These are phyloP conservation scores for Cutaneotrichosporon mucoides DNA, from an alignment of 1,284 basidiomycete genomes.

Conservation along the genomic window DNA sequence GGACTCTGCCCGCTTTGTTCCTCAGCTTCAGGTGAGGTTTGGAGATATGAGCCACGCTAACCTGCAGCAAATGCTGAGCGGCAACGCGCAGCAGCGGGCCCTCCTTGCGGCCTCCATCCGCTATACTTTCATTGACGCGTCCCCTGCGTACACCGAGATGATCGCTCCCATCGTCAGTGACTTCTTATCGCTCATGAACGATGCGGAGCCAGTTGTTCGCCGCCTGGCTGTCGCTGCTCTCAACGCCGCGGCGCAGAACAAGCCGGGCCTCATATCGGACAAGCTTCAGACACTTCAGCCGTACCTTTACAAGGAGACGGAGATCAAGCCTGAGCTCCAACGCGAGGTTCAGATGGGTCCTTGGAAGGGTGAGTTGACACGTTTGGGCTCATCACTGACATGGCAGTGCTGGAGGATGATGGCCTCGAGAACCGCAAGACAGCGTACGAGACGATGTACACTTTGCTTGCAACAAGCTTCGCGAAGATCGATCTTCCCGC, in stretches of 20 bases:
- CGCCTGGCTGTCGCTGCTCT: constrained; percentile 79
- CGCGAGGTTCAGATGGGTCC: constrained; percentile 96
- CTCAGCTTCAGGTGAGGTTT: constrained; percentile 73
- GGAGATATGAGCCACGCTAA: neutral
- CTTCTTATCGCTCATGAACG: constrained; percentile 82
- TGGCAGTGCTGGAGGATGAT: constrained; percentile 43
- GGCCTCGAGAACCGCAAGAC: constrained; percentile 64
- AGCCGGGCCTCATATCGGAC: constrained; percentile 83
- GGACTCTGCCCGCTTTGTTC: constrained; percentile 81
- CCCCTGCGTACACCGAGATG: constrained; percentile 76
- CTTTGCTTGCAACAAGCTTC: constrained; percentile 88
- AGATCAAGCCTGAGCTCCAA: constrained; percentile 74
- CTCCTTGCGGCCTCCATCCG: constrained; percentile 91
- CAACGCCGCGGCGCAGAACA: constrained; percentile 91
- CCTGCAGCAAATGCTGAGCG: constrained; percentile 24
- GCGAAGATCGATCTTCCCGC: constrained; percentile 77
- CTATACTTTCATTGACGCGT: constrained; percentile 83
- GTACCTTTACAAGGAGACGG: constrained; percentile 77
- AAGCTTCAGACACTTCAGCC: constrained; percentile 74
- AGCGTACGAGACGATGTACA: constrained; percentile 94
- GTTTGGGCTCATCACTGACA: neutral
- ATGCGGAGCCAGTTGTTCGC: constrained; percentile 79
- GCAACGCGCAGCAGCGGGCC: constrained; percentile 61
- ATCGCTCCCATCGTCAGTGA: constrained; percentile 80
- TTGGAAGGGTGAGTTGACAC: constrained; percentile 76